Percentiles rank a stretch among this genome's conserved stretches.
phyloP scores from a whole-genome alignment of 2,329 filamentous ascomycete species.

The Cryoendolithus antarcticus region DNA sequence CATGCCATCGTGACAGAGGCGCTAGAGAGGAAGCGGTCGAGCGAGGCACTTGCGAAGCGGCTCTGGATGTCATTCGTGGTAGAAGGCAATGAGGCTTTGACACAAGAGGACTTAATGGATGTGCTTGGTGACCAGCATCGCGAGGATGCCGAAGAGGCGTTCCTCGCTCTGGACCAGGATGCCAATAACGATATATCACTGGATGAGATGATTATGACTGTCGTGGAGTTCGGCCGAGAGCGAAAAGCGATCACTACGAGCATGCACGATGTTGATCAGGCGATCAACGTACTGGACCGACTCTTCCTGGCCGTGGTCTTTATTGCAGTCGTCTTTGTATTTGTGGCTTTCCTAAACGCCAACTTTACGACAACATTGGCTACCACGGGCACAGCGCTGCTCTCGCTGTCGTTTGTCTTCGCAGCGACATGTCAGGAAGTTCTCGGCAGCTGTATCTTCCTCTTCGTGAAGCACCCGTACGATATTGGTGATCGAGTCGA shows the following conservation, averaged over 20 bases:
- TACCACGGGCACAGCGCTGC: slow-evolving; percentile 78
- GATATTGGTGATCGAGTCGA: slow-evolving; percentile 93
- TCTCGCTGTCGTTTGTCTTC: slow-evolving; percentile 96
- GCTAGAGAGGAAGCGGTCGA: slow-evolving; percentile 68
- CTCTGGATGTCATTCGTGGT: slow-evolving; percentile 98
- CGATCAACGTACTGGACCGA: slow-evolving; percentile 79
- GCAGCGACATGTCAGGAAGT: slow-evolving; percentile 86
- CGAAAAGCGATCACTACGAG: slow-evolving; percentile 80
- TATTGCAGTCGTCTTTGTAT: slow-evolving; percentile 51
- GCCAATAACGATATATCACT: slow-evolving; percentile 87
- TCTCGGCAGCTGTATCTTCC: slow-evolving; percentile 94
- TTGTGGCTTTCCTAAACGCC: slow-evolving; percentile 76
- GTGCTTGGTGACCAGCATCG: slow-evolving; percentile 67
- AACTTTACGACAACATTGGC: slow-evolving; percentile 76
- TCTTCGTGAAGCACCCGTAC: slow-evolving; percentile 97
- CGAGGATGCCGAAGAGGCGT: slow-evolving; percentile 74
- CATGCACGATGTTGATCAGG: slow-evolving; percentile 96
- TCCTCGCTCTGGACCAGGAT: slow-evolving; percentile 69
- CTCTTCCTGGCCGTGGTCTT: slow-evolving; percentile 72
- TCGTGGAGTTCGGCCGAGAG: slow-evolving; percentile 72
- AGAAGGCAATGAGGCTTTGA: slow-evolving; percentile 71
- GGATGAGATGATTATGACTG: slow-evolving; percentile 85
- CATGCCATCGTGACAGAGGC: slow-evolving; percentile 85
- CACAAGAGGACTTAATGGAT: slow-evolving; percentile 69
- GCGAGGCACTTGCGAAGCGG: slow-evolving; percentile 83